phyloP scores from a whole-genome alignment of 2,329 filamentous ascomycete species.

The Chaetomiaceae sp. region DNA sequence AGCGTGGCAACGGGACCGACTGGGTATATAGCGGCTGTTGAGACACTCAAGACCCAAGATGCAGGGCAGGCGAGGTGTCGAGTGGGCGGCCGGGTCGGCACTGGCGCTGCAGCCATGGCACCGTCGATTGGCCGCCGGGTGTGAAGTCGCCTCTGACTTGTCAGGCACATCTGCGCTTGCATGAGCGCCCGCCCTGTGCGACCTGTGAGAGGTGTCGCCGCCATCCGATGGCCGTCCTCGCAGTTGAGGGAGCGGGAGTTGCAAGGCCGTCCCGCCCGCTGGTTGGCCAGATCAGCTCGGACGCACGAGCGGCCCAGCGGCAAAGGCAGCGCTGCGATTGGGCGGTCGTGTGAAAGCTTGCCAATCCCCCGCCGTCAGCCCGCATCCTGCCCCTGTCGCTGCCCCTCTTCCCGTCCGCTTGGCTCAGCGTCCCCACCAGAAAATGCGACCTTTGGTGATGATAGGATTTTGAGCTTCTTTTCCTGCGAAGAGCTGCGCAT shows the following conservation, averaged over 20 bases:
- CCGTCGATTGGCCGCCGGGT: slow-evolving; percentile 32
- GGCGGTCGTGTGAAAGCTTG: slow-evolving; percentile 14
- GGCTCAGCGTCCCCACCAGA: not conserved
- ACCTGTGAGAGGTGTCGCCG: slow-evolving; percentile 22
- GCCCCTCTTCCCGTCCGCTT: slow-evolving; percentile 11
- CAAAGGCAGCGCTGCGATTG: slow-evolving; percentile 30
- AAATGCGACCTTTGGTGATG: not conserved
- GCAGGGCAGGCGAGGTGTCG: slow-evolving; percentile 33
- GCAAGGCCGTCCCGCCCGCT: slow-evolving; percentile 27
- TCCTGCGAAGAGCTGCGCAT: not conserved
- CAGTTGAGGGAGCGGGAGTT: slow-evolving; percentile 27
- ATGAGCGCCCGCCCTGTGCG: slow-evolving; percentile 35
- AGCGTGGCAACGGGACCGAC: slow-evolving; percentile 16
- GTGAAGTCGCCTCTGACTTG: slow-evolving; percentile 43
- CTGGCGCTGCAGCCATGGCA: slow-evolving; percentile 27
- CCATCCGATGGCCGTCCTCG: slow-evolving; percentile 12
- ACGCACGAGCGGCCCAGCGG: slow-evolving; percentile 32
- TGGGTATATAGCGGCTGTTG: slow-evolving; percentile 57
- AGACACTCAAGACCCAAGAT: slow-evolving; percentile 30
- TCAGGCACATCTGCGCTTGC: slow-evolving; percentile 37
- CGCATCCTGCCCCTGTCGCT: slow-evolving; percentile 14
- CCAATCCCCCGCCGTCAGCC: slow-evolving; percentile 22
- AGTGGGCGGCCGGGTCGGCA: slow-evolving; percentile 15
- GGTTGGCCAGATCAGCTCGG: slow-evolving; percentile 39
- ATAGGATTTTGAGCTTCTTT: not conserved